Conservation (phyloP, 2,329 filamentous ascomycete species). For the Penicillium brasilianum region DNA sequence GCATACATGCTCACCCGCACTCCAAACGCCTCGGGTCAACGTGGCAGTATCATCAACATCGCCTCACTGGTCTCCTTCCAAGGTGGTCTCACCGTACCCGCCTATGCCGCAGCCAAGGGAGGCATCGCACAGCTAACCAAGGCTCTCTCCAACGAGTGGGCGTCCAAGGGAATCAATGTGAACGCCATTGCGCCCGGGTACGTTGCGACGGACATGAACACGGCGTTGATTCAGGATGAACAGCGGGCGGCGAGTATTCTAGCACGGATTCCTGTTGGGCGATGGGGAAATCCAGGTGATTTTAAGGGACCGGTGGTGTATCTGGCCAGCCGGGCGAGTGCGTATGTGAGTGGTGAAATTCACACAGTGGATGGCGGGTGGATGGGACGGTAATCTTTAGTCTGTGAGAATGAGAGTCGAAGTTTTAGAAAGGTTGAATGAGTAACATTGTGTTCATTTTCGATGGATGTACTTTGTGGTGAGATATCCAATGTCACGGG, state of each 20-base stretch:
- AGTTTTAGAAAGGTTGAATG: neutral
- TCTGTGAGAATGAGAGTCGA: neutral
- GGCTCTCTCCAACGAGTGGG: conserved; percentile 86
- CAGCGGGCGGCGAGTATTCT: conserved; percentile 74
- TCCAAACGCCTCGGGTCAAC: conserved; percentile 16
- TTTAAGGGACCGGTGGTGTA: conserved; percentile 83
- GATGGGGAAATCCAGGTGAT: conserved; percentile 82
- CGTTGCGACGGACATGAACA: conserved; percentile 93
- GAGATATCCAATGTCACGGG: neutral
- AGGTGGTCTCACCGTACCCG: conserved; percentile 83
- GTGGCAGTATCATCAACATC: conserved; percentile 73
- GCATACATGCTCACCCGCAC: conserved; percentile 30
- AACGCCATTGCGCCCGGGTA: conserved; percentile 92
- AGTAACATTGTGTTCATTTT: too few species aligned
- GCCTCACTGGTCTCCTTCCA: conserved; percentile 81
- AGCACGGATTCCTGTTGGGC: conserved; percentile 77
- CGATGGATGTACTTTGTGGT: too few species aligned
- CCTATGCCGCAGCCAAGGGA: conserved; percentile 85
- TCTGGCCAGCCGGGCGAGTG: conserved; percentile 73
- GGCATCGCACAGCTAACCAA: conserved; percentile 85
- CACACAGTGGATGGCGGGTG: conserved; percentile 84
- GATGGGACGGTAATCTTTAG: conserved; percentile 63
- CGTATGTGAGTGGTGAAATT: conserved; percentile 80
- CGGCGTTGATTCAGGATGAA: conserved; percentile 73
- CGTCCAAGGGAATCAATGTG: conserved; percentile 48